A percentile compares a stretch with the other conserved stretches of the same genome.
Evolutionary conservation across 1,139 yeast genomes (phyloP).

Genomic region (Hanseniaspora uvarum): DNA sequence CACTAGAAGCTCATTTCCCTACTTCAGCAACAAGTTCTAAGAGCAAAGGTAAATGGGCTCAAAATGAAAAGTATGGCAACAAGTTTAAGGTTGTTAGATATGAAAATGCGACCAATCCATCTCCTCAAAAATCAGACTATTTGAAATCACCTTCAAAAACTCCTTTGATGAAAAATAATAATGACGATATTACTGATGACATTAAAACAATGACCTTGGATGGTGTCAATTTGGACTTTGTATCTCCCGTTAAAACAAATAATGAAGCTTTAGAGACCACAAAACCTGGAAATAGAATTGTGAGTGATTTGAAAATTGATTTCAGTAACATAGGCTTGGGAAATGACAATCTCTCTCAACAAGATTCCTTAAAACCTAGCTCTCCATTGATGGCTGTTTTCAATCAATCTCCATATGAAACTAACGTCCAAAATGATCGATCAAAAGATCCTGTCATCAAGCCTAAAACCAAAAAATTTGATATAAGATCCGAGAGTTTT

Average conservation of each 20-base stretch:
- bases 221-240: conserved; percentile 9
- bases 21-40: neutral
- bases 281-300: conserved; percentile 2
- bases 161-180: neutral
- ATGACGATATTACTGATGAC: conserved; percentile 10
- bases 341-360: neutral
- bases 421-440: neutral
- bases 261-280: neutral
- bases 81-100: conserved; percentile 14
- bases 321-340: neutral
- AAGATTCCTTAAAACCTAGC: neutral
- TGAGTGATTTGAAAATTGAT: conserved; percentile 15
- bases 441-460: neutral
- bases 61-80: conserved; percentile 6
- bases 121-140: conserved; percentile 9
- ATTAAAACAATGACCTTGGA: conserved; percentile 15
- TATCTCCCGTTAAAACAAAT: conserved; percentile 4
- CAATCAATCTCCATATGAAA: neutral
- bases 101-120: neutral
- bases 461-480: neutral
- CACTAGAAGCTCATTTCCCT: conserved; percentile 13
- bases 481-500: conserved; percentile 15
- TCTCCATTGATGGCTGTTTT: neutral
- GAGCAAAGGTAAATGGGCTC: neutral
- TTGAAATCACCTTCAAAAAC: conserved; percentile 9